Evolutionary conservation across 1,284 basidiomycete genomes (phyloP), one percentile per base, ranked within the genome.

Genomic region (Moesziomyces sp.): DNA sequence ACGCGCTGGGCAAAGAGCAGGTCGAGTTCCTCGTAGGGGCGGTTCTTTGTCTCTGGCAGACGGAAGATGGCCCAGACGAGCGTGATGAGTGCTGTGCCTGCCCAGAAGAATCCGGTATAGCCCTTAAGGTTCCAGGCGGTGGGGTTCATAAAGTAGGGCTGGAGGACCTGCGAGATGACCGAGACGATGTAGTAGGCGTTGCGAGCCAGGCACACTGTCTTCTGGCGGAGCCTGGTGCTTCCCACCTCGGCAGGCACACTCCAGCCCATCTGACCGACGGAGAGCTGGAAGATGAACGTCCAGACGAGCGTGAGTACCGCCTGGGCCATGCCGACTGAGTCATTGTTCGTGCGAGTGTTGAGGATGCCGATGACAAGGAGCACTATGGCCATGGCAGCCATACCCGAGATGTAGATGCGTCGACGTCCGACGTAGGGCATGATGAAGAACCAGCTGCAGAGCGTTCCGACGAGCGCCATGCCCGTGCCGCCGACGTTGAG

Each of bases 201-300:
- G 49, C 88, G 84, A 24, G 86, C 85, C 28, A 88, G 81, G 1
- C 85, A 87, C 59, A 88, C 85, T 0, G 87, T 87, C 83, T 88
- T 88, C 63, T 86, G 84, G 10, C 85, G 81, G 8, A 87, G 83
- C 18, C 86, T 82, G 23, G 86, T 84, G 16, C 86, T 85, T 0
- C 84, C 79, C 30, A 87, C 76, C 58, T 87, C 87, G 9, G 86
- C 84, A 11, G 30, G 30, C 9, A 30, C 11, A 10, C 30, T 30
- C 30, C 30, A 30, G 30, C 30, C 30, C 30, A 30, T 30, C 11
- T 30, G 30, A 10, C 30, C 30, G 30, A 30, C 30, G 30, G 30
- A 30, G 30, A 30, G 30, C 30, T 30, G 30, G 30, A 30, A 30
- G 30, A 30, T 30, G 11, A 30, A 30, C 9, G 30, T 30, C 30